These are phyloP conservation scores for Osmanthus fragrans DNA, from an alignment of 257 asterid species.

Conservation along the genomic window DNA sequence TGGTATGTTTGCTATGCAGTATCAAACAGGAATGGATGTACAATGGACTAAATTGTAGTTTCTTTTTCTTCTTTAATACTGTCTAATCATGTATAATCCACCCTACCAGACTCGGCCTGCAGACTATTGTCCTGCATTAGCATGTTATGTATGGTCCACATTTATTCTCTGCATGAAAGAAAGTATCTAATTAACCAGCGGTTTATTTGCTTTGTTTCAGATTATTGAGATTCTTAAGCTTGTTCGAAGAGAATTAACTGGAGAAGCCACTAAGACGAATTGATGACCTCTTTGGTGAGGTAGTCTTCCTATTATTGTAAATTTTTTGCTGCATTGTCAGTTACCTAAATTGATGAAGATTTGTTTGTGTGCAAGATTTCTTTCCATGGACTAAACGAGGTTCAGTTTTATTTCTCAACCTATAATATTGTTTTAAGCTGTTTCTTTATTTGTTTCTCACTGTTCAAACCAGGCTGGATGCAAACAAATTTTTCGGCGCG, in stretches of 20 bases:
- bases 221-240: conserved; percentile 73
- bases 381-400: background rate
- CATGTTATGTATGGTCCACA: background rate
- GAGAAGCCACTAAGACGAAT: conserved; percentile 52
- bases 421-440: too few relatives aligned
- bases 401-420: too few relatives aligned
- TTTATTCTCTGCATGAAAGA: conserved; percentile 9
- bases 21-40: background rate
- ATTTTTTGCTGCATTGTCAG: background rate
- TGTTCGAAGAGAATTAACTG: conserved; percentile 77
- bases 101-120: background rate
- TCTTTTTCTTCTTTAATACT: background rate
- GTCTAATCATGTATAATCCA: background rate
- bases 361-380: background rate
- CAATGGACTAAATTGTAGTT: background rate
- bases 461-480: conserved; percentile 18
- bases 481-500: conserved; percentile 3
- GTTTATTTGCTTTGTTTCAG: conserved; percentile 37
- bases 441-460: background rate
- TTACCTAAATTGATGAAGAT: background rate
- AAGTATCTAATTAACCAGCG: conserved; percentile 7
- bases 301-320: background rate
- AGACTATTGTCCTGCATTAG: background rate
- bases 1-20: background rate
- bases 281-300: conserved; percentile 32